phyloP scores from a whole-genome alignment of 148 eudicot genomes.

The Camellia granthamiana region DNA sequence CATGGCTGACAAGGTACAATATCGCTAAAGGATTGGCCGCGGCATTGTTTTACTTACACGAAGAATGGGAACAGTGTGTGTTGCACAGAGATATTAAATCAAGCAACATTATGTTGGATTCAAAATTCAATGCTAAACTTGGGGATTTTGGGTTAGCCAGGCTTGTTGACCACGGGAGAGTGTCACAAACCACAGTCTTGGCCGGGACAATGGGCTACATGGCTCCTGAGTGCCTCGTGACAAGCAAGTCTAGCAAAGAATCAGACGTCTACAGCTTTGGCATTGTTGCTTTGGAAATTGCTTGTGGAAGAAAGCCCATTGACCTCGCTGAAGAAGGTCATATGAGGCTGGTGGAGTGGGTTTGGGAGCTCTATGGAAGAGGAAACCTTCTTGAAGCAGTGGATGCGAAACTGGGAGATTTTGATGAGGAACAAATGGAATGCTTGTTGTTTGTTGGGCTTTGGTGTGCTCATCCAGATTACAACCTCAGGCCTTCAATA shows the following conservation, averaged over 20 bases:
- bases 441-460: too few relatives aligned
- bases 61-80: too few relatives aligned
- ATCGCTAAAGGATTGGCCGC: too few relatives aligned
- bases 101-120: background rate
- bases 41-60: too few relatives aligned
- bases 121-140: too few relatives aligned
- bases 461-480: too few relatives aligned
- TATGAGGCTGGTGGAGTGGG: background rate
- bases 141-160: background rate
- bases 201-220: background rate
- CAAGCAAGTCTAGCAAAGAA: background rate
- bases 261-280: background rate
- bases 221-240: background rate
- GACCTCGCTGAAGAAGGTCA: background rate
- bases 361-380: background rate
- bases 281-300: background rate
- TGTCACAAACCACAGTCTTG: background rate
- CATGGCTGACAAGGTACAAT: too few relatives aligned
- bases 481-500: too few relatives aligned
- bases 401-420: too few relatives aligned
- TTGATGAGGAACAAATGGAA: too few relatives aligned
- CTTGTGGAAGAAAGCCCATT: background rate
- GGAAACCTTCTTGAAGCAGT: too few relatives aligned
- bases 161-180: background rate
- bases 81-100: too few relatives aligned